Evolutionary conservation across 257 asterid genomes (phyloP).

Genomic region (Petrea volubilis): DNA sequence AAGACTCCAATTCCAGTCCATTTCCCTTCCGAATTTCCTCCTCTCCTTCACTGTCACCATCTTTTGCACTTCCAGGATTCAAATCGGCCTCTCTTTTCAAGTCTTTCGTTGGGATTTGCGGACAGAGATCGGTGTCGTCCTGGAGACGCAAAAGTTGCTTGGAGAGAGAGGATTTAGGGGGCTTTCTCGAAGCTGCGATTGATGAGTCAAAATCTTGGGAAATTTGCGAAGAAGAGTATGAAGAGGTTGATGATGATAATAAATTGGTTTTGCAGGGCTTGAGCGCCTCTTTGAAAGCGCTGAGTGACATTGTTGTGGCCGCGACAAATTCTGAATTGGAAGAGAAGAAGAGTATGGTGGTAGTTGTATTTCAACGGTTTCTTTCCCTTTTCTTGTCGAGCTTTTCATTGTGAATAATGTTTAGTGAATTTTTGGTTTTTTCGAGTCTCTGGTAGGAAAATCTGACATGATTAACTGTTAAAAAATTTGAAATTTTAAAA

Average conservation of each 20-base stretch:
- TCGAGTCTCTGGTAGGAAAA: too few relatives aligned
- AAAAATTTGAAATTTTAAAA: too few relatives aligned
- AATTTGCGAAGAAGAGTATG: slow-evolving; percentile 32
- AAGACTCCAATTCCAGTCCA: slow-evolving; percentile 38
- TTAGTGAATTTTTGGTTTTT: too few relatives aligned
- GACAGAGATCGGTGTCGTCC: slow-evolving; percentile 37
- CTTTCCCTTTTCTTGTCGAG: not conserved
- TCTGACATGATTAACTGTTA: too few relatives aligned
- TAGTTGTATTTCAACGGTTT: not conserved
- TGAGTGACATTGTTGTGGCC: slow-evolving; percentile 68
- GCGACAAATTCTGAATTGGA: not conserved
- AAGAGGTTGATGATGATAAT: slow-evolving; percentile 29
- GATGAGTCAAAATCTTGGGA: slow-evolving; percentile 41
- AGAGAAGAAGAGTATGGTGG: too few relatives aligned
- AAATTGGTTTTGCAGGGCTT: slow-evolving; percentile 60
- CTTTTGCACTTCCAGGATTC: slow-evolving; percentile 22
- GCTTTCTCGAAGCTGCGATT: slow-evolving; percentile 56
- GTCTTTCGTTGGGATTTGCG: slow-evolving; percentile 26
- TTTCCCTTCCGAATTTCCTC: slow-evolving; percentile 35
- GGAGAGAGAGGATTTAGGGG: slow-evolving; percentile 83
- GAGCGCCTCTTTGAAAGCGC: slow-evolving; percentile 79
- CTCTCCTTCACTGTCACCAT: slow-evolving; percentile 11
- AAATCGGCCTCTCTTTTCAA: slow-evolving; percentile 34
- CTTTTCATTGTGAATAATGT: too few relatives aligned
- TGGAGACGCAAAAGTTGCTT: slow-evolving; percentile 73